phyloP scores from a whole-genome alignment of 345 rosid genomes.

The Triadica sebifera region DNA sequence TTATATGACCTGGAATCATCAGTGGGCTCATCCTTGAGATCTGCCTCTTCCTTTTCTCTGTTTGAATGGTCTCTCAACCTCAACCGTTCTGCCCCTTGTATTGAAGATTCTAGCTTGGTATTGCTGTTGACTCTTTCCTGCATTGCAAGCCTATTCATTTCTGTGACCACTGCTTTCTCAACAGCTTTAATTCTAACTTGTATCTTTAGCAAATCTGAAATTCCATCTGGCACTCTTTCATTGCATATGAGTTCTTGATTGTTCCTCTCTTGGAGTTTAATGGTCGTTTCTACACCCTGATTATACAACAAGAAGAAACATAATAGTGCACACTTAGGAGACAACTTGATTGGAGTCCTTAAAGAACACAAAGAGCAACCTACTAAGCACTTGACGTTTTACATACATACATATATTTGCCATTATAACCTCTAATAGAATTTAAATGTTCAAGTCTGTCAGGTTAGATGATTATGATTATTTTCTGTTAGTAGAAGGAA shows the following conservation, averaged over 20 bases:
- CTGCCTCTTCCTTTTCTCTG: conserved; percentile 33
- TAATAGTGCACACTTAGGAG: not conserved
- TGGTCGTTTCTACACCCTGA: conserved; percentile 29
- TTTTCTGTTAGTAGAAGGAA: conserved; percentile 3
- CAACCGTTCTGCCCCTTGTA: conserved; percentile 21
- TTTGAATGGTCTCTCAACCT: conserved; percentile 19
- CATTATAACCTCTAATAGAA: no score
- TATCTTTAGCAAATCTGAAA: conserved; percentile 52
- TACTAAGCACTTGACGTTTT: no score
- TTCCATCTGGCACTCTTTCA: conserved; percentile 36
- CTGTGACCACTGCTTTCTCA: conserved; percentile 35
- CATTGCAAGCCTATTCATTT: conserved; percentile 39
- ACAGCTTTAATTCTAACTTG: conserved; percentile 49
- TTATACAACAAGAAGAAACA: not conserved
- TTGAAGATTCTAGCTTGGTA: conserved; percentile 16
- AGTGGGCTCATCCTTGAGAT: conserved; percentile 31
- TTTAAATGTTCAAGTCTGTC: no score
- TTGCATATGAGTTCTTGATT: conserved; percentile 31
- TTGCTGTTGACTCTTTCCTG: conserved; percentile 25
- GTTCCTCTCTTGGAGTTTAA: conserved; percentile 25
- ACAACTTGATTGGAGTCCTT: no score
- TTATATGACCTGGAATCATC: conserved; percentile 13
- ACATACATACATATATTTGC: no score
- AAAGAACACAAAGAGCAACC: no score
- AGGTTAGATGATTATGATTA: not conserved